phyloP scores from a whole-genome alignment of 805 yeast species.

The Candida qinlingensis region DNA sequence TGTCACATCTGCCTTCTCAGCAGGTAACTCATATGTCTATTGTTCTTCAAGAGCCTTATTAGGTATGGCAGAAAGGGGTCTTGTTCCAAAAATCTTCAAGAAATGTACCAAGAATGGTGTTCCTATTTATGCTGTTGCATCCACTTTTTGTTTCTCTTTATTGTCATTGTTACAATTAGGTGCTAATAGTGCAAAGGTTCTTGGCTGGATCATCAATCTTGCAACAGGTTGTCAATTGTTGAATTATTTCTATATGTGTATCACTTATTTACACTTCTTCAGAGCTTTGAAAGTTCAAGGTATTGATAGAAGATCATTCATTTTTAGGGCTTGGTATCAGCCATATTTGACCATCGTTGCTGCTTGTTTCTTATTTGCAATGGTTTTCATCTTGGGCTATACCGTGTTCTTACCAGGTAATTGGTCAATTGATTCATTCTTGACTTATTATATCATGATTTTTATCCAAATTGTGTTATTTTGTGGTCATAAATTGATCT shows the following conservation, averaged over 20 bases:
- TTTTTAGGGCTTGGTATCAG: constrained; percentile 51
- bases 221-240: constrained; percentile 64
- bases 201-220: constrained; percentile 66
- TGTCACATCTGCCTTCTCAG: constrained; percentile 50
- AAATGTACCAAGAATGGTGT: constrained; percentile 61
- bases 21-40: constrained; percentile 52
- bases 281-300: constrained; percentile 52
- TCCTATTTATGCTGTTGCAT: constrained; percentile 62
- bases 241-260: constrained; percentile 52
- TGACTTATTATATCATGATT: constrained; percentile 70
- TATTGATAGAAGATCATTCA: constrained; percentile 33
- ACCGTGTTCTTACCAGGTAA: constrained; percentile 62
- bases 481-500: constrained; percentile 43
- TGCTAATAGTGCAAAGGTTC: constrained; percentile 52
- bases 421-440: constrained; percentile 58
- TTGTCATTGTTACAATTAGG: constrained; percentile 64
- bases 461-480: constrained; percentile 45
- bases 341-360: constrained; percentile 54
- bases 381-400: constrained; percentile 64
- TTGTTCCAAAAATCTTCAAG: constrained; percentile 58
- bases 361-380: constrained; percentile 34
- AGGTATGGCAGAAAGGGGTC: constrained; percentile 46
- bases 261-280: constrained; percentile 59
- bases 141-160: constrained; percentile 51
- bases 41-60: constrained; percentile 59